Base-by-base conservation (phyloP, 2,329 filamentous ascomycete species). In the Alternaria sp. region DNA sequence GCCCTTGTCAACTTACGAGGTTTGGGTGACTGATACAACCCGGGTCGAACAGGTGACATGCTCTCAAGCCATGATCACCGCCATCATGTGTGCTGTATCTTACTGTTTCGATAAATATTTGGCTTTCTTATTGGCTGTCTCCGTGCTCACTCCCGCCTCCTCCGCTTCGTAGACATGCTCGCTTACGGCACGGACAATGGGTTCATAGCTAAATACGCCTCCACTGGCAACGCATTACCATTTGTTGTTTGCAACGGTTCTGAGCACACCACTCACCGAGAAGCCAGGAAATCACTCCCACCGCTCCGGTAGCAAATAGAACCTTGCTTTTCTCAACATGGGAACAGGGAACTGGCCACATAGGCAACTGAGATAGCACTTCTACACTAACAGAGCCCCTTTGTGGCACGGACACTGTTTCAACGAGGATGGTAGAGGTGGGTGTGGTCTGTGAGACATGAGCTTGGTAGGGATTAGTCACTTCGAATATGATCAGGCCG, bases 131-230 rank as follows among this genome's bases (percentile, higher is more conserved):
- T 54, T 58, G 56, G 56, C 28, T 38, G 16, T 25, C 7, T 25
- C n/a, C 16, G 12, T 54, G 18, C 8, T 10, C 14, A 12, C 3
- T 12, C 16, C 20, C 41, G 32, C 34, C 20, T 27, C 25, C n/a
- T 20, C 20, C 16, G 49, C 12, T 4, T 59, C 20, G 18, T 28
- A n/a, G 20, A 11, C 16, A 28, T 18, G 22, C 53, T 53, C 36
- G 20, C 20, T 51, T 45, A 52, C 56, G 53, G 54, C 56, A 58
- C 51, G 56, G 60, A 64, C 57, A 59, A 40, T 34, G 36, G 7
- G 54, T 62, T 63, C 61, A 61, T 36, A 59, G 59, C 59, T 34
- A 53, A 51, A 44, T 46, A 46, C 54, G 49, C 52, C 32, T 52
- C 48, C 50, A 38, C 0, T 55, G 28, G 34, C 20, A 25, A 16